Evolutionary conservation across 2,329 filamentous ascomycete species (phyloP), one percentile per base, ranked within the genome.

Genomic region (Monilinia polystroma): DNA sequence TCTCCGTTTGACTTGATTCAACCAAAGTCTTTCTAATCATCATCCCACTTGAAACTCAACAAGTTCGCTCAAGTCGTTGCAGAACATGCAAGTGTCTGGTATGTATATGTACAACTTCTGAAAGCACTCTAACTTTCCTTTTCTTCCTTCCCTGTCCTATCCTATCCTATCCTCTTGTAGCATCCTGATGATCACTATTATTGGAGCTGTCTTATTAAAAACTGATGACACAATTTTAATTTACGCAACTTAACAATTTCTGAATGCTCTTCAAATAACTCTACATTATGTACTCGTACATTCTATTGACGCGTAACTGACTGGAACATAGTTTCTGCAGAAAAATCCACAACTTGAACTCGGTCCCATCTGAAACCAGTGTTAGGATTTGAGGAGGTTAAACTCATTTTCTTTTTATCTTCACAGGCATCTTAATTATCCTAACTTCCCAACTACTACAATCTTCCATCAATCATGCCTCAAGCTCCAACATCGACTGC

Each of bases 181-280:
- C 67, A 64, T 59, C 64, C 56, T 72, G 70, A 72, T 72, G 70
- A 72, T 62, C 64, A 45, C 66, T 66, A 68, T 72, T 68, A 71
- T 71, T 71, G 70, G 70, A 71, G 70, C 70, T 71, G 70, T 71
- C 70, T 70, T 71, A 71, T 63, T 63, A 53, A 58, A 56, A 56
- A 69, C 51, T 71, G 70, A 70, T 70, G 70, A 70, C 68, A 70
- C 70, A 69, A 67, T 64, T 58, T 58, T 68, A 65, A 67, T 70
- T 68, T 67, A 66, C 60, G 56, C 66, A 68, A 71, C 68, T 67
- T 68, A 70, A 71, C 69, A 67, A 68, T 59, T 70, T 68, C 70
- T 71, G 70, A 71, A 70, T 66, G 68, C 66, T 56, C 57, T 55
- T 26, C 20, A 66, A 38, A 7, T 23, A 16, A 54, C 8, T 14